Evolutionary conservation across 2,329 filamentous ascomycete genomes (phyloP), one percentile per base, ranked within the genome.

Genomic region (Apiospora pterosperma): DNA sequence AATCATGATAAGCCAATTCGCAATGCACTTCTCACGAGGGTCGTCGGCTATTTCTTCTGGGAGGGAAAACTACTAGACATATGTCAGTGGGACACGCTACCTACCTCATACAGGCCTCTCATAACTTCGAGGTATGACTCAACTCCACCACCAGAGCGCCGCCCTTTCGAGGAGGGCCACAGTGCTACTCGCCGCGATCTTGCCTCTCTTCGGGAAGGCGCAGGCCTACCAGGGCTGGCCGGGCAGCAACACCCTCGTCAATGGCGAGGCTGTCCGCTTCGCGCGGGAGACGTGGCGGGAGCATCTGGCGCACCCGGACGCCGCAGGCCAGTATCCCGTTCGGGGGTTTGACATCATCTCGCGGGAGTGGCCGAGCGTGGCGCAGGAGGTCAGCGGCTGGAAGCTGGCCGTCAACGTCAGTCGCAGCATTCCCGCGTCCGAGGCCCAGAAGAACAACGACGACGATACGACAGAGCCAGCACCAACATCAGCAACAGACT

Each of bases 301-400:
- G 14, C 77, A 81, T 79, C 85, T 88, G 80, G 74, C 82, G 72
- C 23, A 62, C n/a, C 67, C 68, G 1, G 68, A 68, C 39, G 68
- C 69, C 2, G 67, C 67, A 21, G 68, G 69, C 42, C 25, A 61
- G 16, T 64, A 68, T 36, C 34, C 68, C 4, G 63, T 73, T 8
- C 64, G 65, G 14, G 72, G 70, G 1, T 71, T 68, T 28, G 67
- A 69, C 25, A 66, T 67, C 25, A 66, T 67, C 41, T 69, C 64
- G 78, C 82, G 65, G 77, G 84, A 59, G 75, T 88, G 61, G 76
- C 89, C 63, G 76, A 21, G 11, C 36, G 81, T 52, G n/a, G n/a
- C n/a, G 79, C 81, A 38, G 82, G 81, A 23, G 76, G 80, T 64
- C 75, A 89, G 19, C 81, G 88, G 65, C 67, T 75, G 65, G 74